Conservation (phyloP, 2,329 filamentous ascomycete genomes). For the Penicillium sp. region DNA sequence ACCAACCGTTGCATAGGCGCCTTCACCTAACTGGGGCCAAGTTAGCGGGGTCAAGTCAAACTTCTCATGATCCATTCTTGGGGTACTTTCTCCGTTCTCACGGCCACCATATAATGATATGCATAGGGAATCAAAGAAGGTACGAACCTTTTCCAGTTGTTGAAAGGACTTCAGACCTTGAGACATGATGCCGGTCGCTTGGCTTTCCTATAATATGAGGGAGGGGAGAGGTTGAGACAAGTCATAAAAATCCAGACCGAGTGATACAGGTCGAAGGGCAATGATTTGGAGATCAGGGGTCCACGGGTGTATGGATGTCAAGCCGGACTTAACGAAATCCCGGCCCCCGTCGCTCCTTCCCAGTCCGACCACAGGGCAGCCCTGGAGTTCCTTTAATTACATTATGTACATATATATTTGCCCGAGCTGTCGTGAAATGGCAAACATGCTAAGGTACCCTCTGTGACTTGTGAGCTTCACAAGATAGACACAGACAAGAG, state of each 20-base stretch:
- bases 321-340: too few relatives aligned
- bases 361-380: too few relatives aligned
- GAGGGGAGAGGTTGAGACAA: not conserved
- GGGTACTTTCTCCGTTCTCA: not conserved
- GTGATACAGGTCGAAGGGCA: not conserved
- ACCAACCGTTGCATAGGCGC: not conserved
- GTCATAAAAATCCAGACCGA: not conserved
- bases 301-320: not conserved
- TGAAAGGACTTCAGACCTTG: not conserved
- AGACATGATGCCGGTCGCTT: not conserved
- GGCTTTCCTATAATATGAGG: not conserved
- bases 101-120: not conserved
- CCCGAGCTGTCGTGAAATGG: too few relatives aligned
- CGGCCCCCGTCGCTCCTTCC: not conserved
- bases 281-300: not conserved
- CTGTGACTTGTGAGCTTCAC: too few relatives aligned
- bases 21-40: not conserved
- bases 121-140: not conserved
- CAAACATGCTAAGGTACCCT: too few relatives aligned
- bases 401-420: too few relatives aligned
- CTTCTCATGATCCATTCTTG: not conserved
- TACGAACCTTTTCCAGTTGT: not conserved
- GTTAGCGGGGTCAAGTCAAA: not conserved
- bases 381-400: too few relatives aligned
- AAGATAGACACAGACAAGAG: too few relatives aligned